A percentile compares a stretch with the other conserved stretches of the same genome.
These are phyloP conservation scores for Pouteria campechiana DNA, from an alignment of 179 eudicot species.

Conservation along the genomic window DNA sequence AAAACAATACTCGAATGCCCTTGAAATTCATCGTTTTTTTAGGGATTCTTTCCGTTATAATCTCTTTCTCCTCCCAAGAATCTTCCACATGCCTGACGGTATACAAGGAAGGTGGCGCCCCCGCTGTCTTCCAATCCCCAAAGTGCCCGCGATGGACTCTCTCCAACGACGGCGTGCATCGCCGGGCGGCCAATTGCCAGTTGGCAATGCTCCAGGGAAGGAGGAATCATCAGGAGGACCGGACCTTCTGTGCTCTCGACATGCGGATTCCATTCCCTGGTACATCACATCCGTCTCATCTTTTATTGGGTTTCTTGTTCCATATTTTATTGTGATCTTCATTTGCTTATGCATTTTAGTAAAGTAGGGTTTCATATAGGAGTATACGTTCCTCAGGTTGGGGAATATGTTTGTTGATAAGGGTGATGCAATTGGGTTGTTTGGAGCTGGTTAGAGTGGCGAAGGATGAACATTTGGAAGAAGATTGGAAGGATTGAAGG, in stretches of 20 bases:
- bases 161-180: conserved; percentile 13
- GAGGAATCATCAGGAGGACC: conserved; percentile 71
- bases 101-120: conserved; percentile 90
- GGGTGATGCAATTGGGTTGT: too few relatives aligned
- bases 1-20: too few relatives aligned
- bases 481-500: too few relatives aligned
- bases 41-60: too few relatives aligned
- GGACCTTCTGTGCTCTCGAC: conserved; percentile 60
- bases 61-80: conserved; percentile 34
- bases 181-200: conserved; percentile 39
- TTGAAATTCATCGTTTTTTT: too few relatives aligned
- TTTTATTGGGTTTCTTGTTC: neutral
- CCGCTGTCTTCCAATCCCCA: conserved; percentile 88
- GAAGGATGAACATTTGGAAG: too few relatives aligned
- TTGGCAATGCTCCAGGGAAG: conserved; percentile 63
- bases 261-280: conserved; percentile 86
- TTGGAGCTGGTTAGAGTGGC: too few relatives aligned
- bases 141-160: conserved; percentile 93
- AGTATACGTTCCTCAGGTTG: too few relatives aligned
- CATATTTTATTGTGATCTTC: too few relatives aligned
- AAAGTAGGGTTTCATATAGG: too few relatives aligned
- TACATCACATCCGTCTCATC: conserved; percentile 4
- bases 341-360: too few relatives aligned
- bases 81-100: conserved; percentile 70
- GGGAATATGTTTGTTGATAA: too few relatives aligned